Evolutionary conservation across 441 rosid species (phyloP).

Genomic region (Bocquillonia castaneifolia): DNA sequence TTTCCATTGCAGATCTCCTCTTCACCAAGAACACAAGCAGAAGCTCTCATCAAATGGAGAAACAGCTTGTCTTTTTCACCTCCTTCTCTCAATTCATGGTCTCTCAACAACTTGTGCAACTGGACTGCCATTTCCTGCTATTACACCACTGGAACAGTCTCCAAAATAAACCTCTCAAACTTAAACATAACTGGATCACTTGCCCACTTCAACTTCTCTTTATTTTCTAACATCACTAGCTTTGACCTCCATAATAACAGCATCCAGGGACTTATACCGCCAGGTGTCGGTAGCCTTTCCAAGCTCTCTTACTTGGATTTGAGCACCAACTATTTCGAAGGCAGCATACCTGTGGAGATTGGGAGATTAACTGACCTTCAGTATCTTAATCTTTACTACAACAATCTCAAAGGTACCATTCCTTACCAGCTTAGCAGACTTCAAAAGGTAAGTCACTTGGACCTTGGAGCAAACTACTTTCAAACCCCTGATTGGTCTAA

Average conservation of each 20-base stretch:
- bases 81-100: slow-evolving; percentile 46
- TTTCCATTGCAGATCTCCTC: slow-evolving; percentile 33
- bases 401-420: slow-evolving; percentile 30
- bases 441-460: slow-evolving; percentile 39
- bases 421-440: slow-evolving; percentile 47
- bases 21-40: slow-evolving; percentile 45
- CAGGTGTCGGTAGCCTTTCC: slow-evolving; percentile 37
- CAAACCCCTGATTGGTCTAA: slow-evolving; percentile 48
- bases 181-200: slow-evolving; percentile 35
- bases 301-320: slow-evolving; percentile 42
- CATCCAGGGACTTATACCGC: slow-evolving; percentile 36
- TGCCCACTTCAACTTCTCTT: slow-evolving; percentile 43
- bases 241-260: slow-evolving; percentile 35
- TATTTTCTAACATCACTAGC: slow-evolving; percentile 35
- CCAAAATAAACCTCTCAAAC: slow-evolving; percentile 32
- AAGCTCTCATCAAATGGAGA: slow-evolving; percentile 54
- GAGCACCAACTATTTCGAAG: slow-evolving; percentile 34
- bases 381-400: slow-evolving; percentile 27
- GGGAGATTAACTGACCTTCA: slow-evolving; percentile 35
- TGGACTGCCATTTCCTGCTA: slow-evolving; percentile 46
- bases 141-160: slow-evolving; percentile 21
- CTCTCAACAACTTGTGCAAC: slow-evolving; percentile 44
- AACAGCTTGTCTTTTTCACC: slow-evolving; percentile 28
- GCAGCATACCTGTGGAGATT: slow-evolving; percentile 35
- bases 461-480: slow-evolving; percentile 47